Evolutionary conservation across 495 filamentous ascomycete species (phyloP).

Genomic region (Talaromyces thailandensis): DNA sequence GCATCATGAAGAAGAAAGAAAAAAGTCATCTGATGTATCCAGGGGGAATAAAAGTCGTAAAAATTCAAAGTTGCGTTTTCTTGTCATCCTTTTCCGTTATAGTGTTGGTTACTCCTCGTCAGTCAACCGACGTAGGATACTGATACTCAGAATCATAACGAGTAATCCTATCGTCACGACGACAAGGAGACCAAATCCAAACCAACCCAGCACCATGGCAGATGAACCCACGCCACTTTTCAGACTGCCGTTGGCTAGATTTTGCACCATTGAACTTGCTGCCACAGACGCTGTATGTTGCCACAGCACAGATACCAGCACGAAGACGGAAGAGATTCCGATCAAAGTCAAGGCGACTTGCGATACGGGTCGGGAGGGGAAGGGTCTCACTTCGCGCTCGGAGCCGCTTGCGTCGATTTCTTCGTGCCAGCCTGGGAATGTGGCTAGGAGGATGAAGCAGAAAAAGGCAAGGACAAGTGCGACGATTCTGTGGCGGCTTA

Average conservation of each 20-base stretch:
- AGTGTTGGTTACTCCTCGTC: constrained; percentile 26
- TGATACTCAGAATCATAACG: constrained; percentile 91
- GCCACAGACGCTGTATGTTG: constrained; percentile 91
- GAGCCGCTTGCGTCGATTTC: constrained; percentile 46
- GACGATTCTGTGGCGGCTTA: constrained; percentile 42
- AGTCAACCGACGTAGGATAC: constrained; percentile 50
- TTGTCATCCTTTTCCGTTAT: background rate
- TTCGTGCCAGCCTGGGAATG: constrained; percentile 67
- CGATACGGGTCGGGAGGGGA: constrained; percentile 59
- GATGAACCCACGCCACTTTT: constrained; percentile 79
- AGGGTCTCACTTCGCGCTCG: constrained; percentile 54
- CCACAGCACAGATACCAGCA: constrained; percentile 62
- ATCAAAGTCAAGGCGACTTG: constrained; percentile 59
- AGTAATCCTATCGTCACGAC: constrained; percentile 89
- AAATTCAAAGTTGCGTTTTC: background rate
- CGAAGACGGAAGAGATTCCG: constrained; percentile 58
- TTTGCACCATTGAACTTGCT: constrained; percentile 84
- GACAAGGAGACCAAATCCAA: constrained; percentile 84
- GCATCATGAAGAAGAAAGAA: background rate
- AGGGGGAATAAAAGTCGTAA: background rate
- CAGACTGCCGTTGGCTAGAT: constrained; percentile 90
- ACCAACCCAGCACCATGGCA: constrained; percentile 96
- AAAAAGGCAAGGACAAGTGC: constrained; percentile 63
- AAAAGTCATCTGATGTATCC: background rate
- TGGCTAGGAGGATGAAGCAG: constrained; percentile 60